Percentiles rank a stretch among this genome's conserved stretches.
These are phyloP conservation scores for Bruguiera hainesii DNA, from an alignment of 441 rosid species.

Conservation along the genomic window DNA sequence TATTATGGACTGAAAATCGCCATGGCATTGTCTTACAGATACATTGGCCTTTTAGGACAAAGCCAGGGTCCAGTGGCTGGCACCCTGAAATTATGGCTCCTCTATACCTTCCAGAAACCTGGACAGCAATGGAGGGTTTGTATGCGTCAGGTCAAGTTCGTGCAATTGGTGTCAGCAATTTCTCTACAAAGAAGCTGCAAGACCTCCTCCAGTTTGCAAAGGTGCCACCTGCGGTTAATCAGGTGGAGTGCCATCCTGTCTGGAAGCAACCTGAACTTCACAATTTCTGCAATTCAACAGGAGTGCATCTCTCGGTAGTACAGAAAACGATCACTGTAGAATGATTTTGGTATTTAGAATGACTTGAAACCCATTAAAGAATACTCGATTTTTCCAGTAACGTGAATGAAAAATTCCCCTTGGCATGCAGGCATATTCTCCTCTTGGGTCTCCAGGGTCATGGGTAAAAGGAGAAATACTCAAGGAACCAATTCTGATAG, in stretches of 20 bases:
- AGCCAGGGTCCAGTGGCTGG: conserved; percentile 31
- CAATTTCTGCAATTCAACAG: conserved; percentile 47
- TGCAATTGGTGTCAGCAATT: conserved; percentile 48
- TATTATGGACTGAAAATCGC: too few species aligned
- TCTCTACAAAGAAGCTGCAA: conserved; percentile 48
- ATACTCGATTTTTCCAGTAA: not conserved
- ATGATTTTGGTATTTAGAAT: too few species aligned
- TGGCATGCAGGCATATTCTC: conserved; percentile 41
- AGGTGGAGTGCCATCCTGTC: conserved; percentile 59
- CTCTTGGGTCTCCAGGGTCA: conserved; percentile 53
- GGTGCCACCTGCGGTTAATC: conserved; percentile 56
- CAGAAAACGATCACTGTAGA: not conserved
- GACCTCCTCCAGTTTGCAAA: conserved; percentile 37
- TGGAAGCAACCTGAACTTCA: conserved; percentile 60
- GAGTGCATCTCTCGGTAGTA: conserved; percentile 48
- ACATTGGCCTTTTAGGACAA: conserved; percentile 45
- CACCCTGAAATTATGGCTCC: conserved; percentile 45
- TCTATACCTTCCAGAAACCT: conserved; percentile 43
- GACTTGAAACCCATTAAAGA: not conserved
- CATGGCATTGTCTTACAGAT: conserved; percentile 24
- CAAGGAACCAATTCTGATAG: conserved; percentile 38
- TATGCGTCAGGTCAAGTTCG: conserved; percentile 38
- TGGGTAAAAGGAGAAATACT: conserved; percentile 48
- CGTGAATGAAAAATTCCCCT: not conserved
- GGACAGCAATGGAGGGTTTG: conserved; percentile 56